Evolutionary conservation across 305 asterid genomes (phyloP).

Genomic region (Fraxinus ornus): DNA sequence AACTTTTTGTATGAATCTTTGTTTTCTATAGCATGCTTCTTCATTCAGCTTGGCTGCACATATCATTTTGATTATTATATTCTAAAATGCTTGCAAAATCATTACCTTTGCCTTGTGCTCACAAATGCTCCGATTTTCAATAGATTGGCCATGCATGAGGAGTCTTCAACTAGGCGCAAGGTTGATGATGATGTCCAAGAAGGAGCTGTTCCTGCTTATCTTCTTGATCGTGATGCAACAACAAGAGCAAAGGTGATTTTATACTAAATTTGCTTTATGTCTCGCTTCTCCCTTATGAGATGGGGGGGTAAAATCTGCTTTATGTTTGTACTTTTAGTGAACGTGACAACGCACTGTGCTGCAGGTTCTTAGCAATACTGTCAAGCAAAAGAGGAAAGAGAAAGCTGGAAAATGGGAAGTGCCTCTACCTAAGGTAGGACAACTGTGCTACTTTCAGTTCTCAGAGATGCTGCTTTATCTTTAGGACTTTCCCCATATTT

Average conservation of each 20-base stretch:
- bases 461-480: not conserved
- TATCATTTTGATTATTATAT: not conserved
- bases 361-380: constrained; percentile 91
- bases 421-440: constrained; percentile 90
- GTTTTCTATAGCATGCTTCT: not conserved
- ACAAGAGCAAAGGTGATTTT: constrained; percentile 81
- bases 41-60: not conserved
- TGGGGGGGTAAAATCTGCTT: not conserved
- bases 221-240: constrained; percentile 94
- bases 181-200: constrained; percentile 86
- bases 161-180: constrained; percentile 75
- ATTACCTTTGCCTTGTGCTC: not conserved
- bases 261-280: constrained; percentile 4
- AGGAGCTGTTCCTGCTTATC: constrained; percentile 95
- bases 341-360: constrained; percentile 12
- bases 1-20: not conserved
- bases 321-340: not conserved
- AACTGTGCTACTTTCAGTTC: not conserved
- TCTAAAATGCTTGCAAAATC: not conserved
- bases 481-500: not conserved
- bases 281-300: constrained; percentile 3
- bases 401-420: constrained; percentile 99
- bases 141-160: constrained; percentile 89
- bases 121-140: constrained; percentile 3
- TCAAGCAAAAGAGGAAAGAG: constrained; percentile 94